Conservation (phyloP, 2,329 filamentous ascomycete species). For the Paraphoma sp. region DNA sequence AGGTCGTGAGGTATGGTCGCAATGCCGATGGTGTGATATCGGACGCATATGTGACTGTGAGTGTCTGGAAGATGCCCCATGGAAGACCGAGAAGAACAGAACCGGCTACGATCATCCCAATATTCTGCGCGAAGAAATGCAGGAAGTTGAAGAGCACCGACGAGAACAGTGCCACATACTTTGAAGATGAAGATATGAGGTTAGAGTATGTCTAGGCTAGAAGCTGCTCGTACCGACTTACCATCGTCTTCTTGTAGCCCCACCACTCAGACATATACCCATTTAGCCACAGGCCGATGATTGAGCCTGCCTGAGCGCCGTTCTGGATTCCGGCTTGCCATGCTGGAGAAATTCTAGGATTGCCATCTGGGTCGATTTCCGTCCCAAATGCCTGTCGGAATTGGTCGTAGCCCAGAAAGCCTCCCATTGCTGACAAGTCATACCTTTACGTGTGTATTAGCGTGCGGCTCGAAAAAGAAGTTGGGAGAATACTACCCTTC, state of each 20-base stretch:
- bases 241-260: slow-evolving; percentile 19
- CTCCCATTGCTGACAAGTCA: not conserved
- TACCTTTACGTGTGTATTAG: slow-evolving; percentile 4
- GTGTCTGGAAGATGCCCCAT: slow-evolving; percentile 50
- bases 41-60: slow-evolving; percentile 68
- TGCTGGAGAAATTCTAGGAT: slow-evolving; percentile 17
- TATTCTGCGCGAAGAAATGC: slow-evolving; percentile 50
- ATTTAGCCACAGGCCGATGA: slow-evolving; percentile 11
- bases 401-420: slow-evolving; percentile 1
- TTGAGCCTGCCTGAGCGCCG: slow-evolving; percentile 15
- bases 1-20: slow-evolving; percentile 61
- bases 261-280: slow-evolving; percentile 17
- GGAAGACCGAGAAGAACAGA: slow-evolving; percentile 62
- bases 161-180: slow-evolving; percentile 12
- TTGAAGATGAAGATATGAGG: too few species aligned
- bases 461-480: not conserved
- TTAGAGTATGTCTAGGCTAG: too few species aligned
- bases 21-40: slow-evolving; percentile 60
- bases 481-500: not conserved
- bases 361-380: slow-evolving; percentile 7
- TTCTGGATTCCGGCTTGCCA: slow-evolving; percentile 22
- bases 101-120: slow-evolving; percentile 52
- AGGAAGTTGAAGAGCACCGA: slow-evolving; percentile 41
- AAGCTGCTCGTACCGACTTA: too few species aligned
- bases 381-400: slow-evolving; percentile 3